Conservation (phyloP, 1,139 yeast genomes). For the Magnusiomyces ingens region DNA sequence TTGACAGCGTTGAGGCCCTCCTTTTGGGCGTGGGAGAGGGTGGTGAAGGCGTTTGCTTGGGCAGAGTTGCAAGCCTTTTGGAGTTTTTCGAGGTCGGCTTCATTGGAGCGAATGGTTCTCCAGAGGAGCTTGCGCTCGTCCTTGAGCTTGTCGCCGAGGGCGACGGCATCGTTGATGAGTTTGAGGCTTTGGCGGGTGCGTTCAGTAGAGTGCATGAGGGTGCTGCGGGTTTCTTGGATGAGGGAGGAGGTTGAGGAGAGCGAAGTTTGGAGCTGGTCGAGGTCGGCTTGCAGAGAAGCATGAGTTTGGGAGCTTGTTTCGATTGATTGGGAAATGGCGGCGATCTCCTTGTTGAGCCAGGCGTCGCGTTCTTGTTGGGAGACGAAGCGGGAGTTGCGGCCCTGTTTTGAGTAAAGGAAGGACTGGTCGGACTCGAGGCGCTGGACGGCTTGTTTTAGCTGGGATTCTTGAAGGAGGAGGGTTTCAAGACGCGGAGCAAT, state of each 20-base stretch:
- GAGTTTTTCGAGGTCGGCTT: conserved; percentile 50
- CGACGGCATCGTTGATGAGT: conserved; percentile 14
- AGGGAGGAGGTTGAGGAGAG: conserved; percentile 24
- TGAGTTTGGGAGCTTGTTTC: conserved; percentile 22
- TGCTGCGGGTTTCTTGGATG: conserved; percentile 29
- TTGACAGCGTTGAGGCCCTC: conserved; percentile 65
- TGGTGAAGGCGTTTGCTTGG: conserved; percentile 54
- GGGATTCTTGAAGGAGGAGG: conserved; percentile 39
- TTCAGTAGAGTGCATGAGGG: conserved; percentile 6
- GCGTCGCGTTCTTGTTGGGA: conserved; percentile 53
- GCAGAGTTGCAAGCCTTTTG: conserved; percentile 51
- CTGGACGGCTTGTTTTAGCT: conserved; percentile 38
- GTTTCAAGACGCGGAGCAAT: conserved; percentile 23
- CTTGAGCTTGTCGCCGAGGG: conserved; percentile 34
- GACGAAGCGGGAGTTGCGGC: conserved; percentile 56
- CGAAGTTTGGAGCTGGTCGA: conserved; percentile 22
- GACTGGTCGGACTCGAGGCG: conserved; percentile 51
- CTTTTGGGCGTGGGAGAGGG: conserved; percentile 50
- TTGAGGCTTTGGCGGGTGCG: conserved; percentile 8
- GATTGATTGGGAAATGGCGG: conserved; percentile 35
- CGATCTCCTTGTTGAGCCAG: conserved; percentile 56
- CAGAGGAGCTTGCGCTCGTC: conserved; percentile 69
- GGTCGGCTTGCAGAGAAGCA: conserved; percentile 19
- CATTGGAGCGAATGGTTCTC: conserved; percentile 69
- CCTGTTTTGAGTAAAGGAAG: conserved; percentile 65